These are phyloP conservation scores for Colletotrichum sp. DNA, from an alignment of 2,329 filamentous ascomycete genomes.

Conservation along the genomic window DNA sequence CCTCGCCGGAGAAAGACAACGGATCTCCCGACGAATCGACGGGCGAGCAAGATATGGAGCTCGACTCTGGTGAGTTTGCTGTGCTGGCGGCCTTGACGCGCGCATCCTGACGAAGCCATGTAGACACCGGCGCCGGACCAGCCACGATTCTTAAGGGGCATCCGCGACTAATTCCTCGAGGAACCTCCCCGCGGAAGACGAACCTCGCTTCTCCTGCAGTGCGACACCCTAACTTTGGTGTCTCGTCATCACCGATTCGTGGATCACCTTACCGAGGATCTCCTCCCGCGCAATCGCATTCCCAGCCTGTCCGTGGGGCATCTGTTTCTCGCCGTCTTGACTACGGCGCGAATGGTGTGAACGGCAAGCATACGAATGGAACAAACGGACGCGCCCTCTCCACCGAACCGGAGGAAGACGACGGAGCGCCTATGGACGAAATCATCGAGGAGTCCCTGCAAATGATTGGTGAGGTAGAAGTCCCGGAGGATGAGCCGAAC, in stretches of 20 bases:
- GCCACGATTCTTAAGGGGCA: constrained; percentile 56
- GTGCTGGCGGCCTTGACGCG: background rate
- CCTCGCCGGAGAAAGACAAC: constrained; percentile 71
- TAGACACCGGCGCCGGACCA: constrained; percentile 59
- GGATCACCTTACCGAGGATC: constrained; percentile 35
- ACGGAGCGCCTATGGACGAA: constrained; percentile 21
- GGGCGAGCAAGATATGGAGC: constrained; percentile 57
- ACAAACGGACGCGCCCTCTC: constrained; percentile 28
- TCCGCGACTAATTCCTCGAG: constrained; percentile 18
- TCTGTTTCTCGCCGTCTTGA: constrained; percentile 60
- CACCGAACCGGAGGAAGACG: constrained; percentile 33
- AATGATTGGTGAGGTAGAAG: constrained; percentile 38
- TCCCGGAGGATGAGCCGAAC: constrained; percentile 29
- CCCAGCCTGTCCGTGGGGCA: constrained; percentile 32
- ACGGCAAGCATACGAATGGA: constrained; percentile 23
- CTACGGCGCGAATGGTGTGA: constrained; percentile 41
- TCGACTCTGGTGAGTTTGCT: constrained; percentile 51
- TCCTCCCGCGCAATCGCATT: constrained; percentile 13
- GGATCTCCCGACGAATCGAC: constrained; percentile 28
- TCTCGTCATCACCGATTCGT: constrained; percentile 53
- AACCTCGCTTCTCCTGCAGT: constrained; percentile 65
- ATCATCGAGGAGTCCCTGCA: constrained; percentile 45
- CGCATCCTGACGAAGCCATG: constrained; percentile 24
- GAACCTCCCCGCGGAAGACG: constrained; percentile 67
- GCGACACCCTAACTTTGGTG: constrained; percentile 62